These are phyloP conservation scores for Colletotrichum magnum DNA, from an alignment of 2,329 filamentous ascomycete species.

Conservation along the genomic window DNA sequence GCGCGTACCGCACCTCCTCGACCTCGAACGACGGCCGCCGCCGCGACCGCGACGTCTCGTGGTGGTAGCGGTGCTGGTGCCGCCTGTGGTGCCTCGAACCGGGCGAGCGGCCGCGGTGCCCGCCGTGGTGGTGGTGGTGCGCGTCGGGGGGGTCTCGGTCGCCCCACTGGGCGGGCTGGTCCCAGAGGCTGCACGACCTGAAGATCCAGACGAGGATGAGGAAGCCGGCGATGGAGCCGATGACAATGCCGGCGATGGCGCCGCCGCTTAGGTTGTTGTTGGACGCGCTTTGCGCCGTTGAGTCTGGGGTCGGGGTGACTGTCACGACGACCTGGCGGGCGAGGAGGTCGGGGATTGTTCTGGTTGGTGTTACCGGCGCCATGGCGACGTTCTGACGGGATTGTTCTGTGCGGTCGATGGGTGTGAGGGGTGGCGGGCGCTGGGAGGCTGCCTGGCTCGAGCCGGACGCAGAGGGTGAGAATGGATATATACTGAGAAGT, in stretches of 20 bases:
- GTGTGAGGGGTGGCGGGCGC: neutral
- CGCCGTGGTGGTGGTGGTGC: slow-evolving; percentile 14
- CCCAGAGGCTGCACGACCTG: slow-evolving; percentile 53
- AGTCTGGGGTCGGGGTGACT: slow-evolving; percentile 43
- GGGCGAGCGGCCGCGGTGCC: slow-evolving; percentile 31
- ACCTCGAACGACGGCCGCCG: slow-evolving; percentile 29
- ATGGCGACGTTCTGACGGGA: neutral
- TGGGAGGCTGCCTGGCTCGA: neutral
- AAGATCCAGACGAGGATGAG: slow-evolving; percentile 63
- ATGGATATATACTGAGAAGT: slow-evolving; percentile 18
- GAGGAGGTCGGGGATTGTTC: slow-evolving; percentile 15
- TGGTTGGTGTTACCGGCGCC: slow-evolving; percentile 27
- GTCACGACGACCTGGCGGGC: slow-evolving; percentile 49
- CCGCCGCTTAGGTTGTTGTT: slow-evolving; percentile 57
- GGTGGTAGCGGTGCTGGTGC: slow-evolving; percentile 28
- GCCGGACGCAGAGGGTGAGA: neutral
- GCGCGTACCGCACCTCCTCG: slow-evolving; percentile 38
- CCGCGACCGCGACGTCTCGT: slow-evolving; percentile 34
- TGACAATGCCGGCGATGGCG: slow-evolving; percentile 66
- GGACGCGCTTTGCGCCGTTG: slow-evolving; percentile 41
- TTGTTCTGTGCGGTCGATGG: neutral
- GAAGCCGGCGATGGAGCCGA: slow-evolving; percentile 62
- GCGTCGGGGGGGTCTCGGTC: slow-evolving; percentile 13
- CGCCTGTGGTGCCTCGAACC: slow-evolving; percentile 26
- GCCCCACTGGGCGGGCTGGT: slow-evolving; percentile 23